Base-by-base conservation (phyloP, 345 rosid genomes). In the Bruguiera sexangula region DNA sequence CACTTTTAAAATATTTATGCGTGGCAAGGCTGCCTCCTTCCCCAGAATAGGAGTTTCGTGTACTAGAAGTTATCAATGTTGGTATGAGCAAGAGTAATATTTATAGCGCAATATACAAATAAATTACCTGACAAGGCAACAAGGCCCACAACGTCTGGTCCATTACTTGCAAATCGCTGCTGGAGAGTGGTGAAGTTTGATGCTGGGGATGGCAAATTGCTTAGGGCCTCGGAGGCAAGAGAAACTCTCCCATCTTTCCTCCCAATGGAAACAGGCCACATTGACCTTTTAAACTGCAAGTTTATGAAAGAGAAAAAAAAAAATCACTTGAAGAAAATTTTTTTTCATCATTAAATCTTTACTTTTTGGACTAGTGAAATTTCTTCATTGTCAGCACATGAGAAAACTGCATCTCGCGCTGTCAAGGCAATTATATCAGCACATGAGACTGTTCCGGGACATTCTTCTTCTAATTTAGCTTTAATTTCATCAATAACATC, bases 401-500 rank as follows among this genome's bases (percentile, higher is more conserved):
- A 24, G 24, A 24, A 83, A 62, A 86, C 86, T 1, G 93, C 86
- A 72, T 90, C 91, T 18, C 89, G 72, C 58, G 93, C 83, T 9
- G 93, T 84, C 55, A 88, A 64, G 34, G 90, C 75, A 62, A 86
- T 67, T 52, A 84, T 80, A 68, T 88, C 93, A 2, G 96, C 86
- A 61, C 93, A 90, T 0, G 93, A 88, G 31, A 90, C 90, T 0
- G 27, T 67, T 30, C 26, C 43, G 4, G 90, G 89, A 60, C 96
- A 90, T 60, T 0, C 55, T 8, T 70, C n/a, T 52, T 90, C 96
- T 18, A 81, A 20, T 31, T 57, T 31, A 1, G 78, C 67, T 74
- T 88, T 86, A 31, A 88, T 83, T 16, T 86, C 90, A 63, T 90
- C 90, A 36, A 86, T 83, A 13, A 85, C 81, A 32, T 85, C 89